These are phyloP conservation scores for Chromosphaera perkinsii DNA, from an alignment of 208 protist species.

Conservation along the genomic window DNA sequence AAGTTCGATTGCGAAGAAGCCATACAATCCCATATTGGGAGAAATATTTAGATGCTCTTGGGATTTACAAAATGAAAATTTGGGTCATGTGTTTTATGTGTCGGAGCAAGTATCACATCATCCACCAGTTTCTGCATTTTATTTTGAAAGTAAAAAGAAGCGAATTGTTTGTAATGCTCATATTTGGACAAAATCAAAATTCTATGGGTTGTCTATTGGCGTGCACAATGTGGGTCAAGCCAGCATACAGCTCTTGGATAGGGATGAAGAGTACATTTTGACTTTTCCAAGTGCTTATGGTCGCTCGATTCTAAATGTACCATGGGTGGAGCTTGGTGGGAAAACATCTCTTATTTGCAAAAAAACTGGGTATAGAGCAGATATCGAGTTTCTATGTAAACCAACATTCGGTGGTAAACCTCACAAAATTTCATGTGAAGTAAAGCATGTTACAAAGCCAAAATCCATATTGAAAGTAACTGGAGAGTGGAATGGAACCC, in stretches of 20 bases:
- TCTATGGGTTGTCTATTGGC: constrained; percentile 4
- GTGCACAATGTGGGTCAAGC: constrained; percentile 4
- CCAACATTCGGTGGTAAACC: background rate
- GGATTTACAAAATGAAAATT: constrained; percentile 11
- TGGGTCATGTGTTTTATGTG: constrained; percentile 18
- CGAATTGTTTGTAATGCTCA: constrained; percentile 46
- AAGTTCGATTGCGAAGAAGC: constrained; percentile 68
- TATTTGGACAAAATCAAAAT: constrained; percentile 49
- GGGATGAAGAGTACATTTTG: constrained; percentile 55
- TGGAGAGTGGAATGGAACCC: background rate
- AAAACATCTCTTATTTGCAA: constrained; percentile 49
- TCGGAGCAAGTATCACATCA: constrained; percentile 73
- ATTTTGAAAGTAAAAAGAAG: constrained; percentile 53
- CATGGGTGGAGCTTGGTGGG: constrained; percentile 59
- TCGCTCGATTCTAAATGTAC: constrained; percentile 47
- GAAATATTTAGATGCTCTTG: constrained; percentile 66
- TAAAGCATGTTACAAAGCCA: background rate
- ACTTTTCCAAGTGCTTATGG: constrained; percentile 60
- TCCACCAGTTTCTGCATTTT: constrained; percentile 69
- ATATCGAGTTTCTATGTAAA: background rate
- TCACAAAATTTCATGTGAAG: background rate
- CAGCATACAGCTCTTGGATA: constrained; percentile 19
- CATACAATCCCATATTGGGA: constrained; percentile 76
- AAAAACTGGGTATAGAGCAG: constrained; percentile 30
- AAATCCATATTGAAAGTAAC: background rate